Evolutionary conservation across 208 protist species (phyloP), one percentile per base, ranked within the genome.

Genomic region (Trypanosoma melophagium): DNA sequence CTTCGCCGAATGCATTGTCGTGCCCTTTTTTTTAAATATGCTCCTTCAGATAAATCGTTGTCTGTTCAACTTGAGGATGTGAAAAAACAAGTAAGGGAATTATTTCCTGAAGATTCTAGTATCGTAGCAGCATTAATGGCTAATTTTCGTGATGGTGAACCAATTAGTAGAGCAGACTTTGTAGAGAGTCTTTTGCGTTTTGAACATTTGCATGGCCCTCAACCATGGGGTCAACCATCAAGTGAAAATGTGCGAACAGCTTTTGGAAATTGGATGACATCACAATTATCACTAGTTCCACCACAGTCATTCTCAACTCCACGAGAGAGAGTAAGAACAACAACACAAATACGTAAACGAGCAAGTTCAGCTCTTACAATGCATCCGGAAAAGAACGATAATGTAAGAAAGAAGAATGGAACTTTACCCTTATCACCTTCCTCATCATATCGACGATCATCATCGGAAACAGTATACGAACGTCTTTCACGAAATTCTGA

Each of bases 21-120:
- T 31, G 86, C 86, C 0, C 84, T 95, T 66, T 95, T 95, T 59
- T 82, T 78, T 79, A 95, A 95, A 72, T 95, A 90, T 72, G 77
- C 86, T 40, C 47, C 83, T 21, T 70, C 61, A 35, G 10, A 76
- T 19, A 44, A 51, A 9, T 72, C 58, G 13, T 52, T 60, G 5
- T 72, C 69, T 9, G 72, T 95, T 16, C 57, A 52, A 24, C 66
- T 82, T 24, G 49, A 56, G 10, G 78, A 90, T 42, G 76, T 93
- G 42, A 58, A 79, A 41, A 61, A 64, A 45, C 77, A 87, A 58
- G 87, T 88, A 35, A 52, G 65, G 28, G 64, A 74, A 14, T 76
- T 77, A 40, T 90, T 87, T 63, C 83, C 83, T 1, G 85, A 84
- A 49, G 90, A 93, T 60, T 53, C 61, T 3, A 72, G 74, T 57